phyloP scores from a whole-genome alignment of 108 stramenopile species.

The Cyclotella atomus region DNA sequence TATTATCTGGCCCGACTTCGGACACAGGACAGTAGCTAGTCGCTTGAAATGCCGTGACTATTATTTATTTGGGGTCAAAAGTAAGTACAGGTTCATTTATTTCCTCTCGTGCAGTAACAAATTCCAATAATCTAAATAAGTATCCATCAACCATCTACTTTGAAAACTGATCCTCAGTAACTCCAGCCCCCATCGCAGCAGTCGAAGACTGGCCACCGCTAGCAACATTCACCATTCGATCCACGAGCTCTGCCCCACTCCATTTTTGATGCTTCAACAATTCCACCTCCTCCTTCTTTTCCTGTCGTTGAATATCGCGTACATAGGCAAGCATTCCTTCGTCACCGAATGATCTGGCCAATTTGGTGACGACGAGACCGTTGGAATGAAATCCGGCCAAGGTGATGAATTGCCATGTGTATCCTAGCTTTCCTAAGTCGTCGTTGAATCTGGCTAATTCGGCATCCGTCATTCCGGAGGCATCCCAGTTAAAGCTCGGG shows the following conservation, averaged over 20 bases:
- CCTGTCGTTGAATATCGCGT: slow-evolving; percentile 91
- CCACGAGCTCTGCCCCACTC: slow-evolving; percentile 95
- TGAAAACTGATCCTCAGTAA: slow-evolving; percentile 89
- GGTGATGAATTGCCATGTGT: slow-evolving; percentile 95
- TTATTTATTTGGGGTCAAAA: no score
- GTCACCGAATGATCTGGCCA: slow-evolving; percentile 88
- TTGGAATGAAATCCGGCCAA: slow-evolving; percentile 96
- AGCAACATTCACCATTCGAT: slow-evolving; percentile 90
- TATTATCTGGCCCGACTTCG: no score
- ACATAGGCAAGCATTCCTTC: slow-evolving; percentile 93
- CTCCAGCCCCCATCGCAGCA: slow-evolving; percentile 93
- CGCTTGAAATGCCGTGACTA: no score
- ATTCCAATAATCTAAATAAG: neutral
- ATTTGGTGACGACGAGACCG: slow-evolving; percentile 87
- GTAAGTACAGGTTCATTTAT: no score
- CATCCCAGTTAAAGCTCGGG: slow-evolving; percentile 97
- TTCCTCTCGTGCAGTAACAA: no score
- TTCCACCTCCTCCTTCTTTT: slow-evolving; percentile 87
- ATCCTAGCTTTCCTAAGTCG: slow-evolving; percentile 88
- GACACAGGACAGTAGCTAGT: no score
- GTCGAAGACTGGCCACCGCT: slow-evolving; percentile 91
- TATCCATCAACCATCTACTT: slow-evolving; percentile 5
- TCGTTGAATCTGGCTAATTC: slow-evolving; percentile 88
- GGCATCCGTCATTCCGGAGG: slow-evolving; percentile 87
- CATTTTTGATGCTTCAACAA: slow-evolving; percentile 94